A percentile compares a stretch with the other conserved stretches of the same genome.
phyloP scores from a whole-genome alignment of 768 basidiomycete species.

The Trametes gibbosa region DNA sequence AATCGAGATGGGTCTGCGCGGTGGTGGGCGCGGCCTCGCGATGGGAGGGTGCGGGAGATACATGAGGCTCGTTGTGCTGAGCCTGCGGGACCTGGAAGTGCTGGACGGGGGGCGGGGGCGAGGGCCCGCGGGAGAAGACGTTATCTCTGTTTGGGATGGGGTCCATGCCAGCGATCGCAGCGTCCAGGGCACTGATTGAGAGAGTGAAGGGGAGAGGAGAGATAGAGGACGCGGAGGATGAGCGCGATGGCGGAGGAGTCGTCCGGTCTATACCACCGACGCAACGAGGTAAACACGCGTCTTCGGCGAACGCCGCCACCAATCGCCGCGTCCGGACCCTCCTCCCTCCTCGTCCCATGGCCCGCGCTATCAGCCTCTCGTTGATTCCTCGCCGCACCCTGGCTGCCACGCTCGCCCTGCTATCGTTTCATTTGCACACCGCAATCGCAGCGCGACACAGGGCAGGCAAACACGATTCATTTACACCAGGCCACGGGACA shows the following conservation, averaged over 20 bases:
- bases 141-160: slow-evolving; percentile 29
- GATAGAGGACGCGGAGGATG: slow-evolving; percentile 21
- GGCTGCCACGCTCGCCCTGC: not conserved
- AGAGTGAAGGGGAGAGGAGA: slow-evolving; percentile 17
- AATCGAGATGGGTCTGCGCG: slow-evolving; percentile 61
- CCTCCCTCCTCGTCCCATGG: slow-evolving; percentile 2
- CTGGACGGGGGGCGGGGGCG: slow-evolving; percentile 26
- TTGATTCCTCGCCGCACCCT: not conserved
- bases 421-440: not conserved
- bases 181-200: not conserved
- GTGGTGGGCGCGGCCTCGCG: slow-evolving; percentile 42
- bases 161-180: slow-evolving; percentile 28
- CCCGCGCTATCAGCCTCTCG: slow-evolving; percentile 8
- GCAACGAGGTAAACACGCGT: slow-evolving; percentile 23
- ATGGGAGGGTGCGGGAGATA: slow-evolving; percentile 30
- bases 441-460: not conserved
- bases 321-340: not conserved
- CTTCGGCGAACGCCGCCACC: slow-evolving; percentile 15
- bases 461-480: slow-evolving; percentile 19
- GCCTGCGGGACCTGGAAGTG: slow-evolving; percentile 25
- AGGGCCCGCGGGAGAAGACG: slow-evolving; percentile 32
- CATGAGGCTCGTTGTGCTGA: slow-evolving; percentile 31
- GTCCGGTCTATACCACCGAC: slow-evolving; percentile 8
- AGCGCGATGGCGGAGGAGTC: slow-evolving; percentile 12
- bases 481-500: slow-evolving; percentile 1